Conservation (phyloP, 2,329 filamentous ascomycete genomes). For the Epichloe elymi region DNA sequence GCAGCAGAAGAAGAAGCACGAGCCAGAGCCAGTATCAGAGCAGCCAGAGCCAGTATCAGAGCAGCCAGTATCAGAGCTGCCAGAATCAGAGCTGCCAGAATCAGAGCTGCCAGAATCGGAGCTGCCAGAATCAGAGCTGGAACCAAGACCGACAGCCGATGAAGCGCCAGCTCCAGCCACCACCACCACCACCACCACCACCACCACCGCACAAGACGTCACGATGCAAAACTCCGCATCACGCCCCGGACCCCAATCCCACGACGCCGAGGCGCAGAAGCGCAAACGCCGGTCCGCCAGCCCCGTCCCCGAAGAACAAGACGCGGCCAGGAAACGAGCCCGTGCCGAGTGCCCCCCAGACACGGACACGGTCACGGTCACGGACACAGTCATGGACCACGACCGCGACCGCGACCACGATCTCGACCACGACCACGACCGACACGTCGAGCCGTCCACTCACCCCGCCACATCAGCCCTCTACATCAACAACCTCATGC, state of each 20-base stretch:
- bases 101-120: too few species aligned
- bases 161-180: background rate
- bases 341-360: slow-evolving; percentile 19
- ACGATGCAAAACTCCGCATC: background rate
- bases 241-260: background rate
- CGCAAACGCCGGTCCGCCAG: slow-evolving; percentile 54
- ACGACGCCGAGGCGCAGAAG: slow-evolving; percentile 39
- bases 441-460: slow-evolving; percentile 39
- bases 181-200: background rate
- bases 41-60: background rate
- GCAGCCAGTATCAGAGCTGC: background rate
- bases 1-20: background rate
- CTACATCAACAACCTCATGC: slow-evolving; percentile 85
- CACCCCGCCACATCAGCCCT: slow-evolving; percentile 65
- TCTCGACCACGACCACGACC: slow-evolving; percentile 22
- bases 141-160: background rate
- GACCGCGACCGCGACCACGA: slow-evolving; percentile 22
- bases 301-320: slow-evolving; percentile 41
- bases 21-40: background rate
- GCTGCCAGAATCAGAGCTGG: background rate
- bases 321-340: slow-evolving; percentile 41
- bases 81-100: background rate
- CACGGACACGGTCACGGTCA: background rate
- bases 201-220: background rate
- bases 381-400: slow-evolving; percentile 17